Conservation (phyloP, 176 grass and related monocot species). For the Hordeum marinum region DNA sequence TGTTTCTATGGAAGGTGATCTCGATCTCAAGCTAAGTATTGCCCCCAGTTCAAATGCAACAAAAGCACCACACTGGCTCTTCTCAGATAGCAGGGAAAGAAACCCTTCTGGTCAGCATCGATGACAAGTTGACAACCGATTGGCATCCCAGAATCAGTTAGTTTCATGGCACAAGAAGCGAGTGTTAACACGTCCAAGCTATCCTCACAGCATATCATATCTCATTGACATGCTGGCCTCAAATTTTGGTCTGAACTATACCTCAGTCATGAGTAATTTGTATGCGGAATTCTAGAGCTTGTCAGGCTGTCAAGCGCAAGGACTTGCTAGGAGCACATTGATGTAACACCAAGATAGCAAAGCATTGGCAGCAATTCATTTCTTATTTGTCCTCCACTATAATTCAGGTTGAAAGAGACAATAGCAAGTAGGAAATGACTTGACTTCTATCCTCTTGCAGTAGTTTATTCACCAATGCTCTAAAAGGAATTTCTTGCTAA, state of each 20-base stretch:
- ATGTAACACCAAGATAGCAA: slow-evolving; percentile 10
- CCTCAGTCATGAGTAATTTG: slow-evolving; percentile 4
- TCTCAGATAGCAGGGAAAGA: slow-evolving; percentile 24
- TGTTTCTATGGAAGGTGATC: slow-evolving; percentile 36
- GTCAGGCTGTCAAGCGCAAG: neutral
- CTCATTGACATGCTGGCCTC: neutral
- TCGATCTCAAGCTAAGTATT: slow-evolving; percentile 68
- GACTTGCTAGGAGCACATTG: slow-evolving; percentile 14
- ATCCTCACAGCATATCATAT: neutral
- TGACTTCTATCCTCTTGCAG: slow-evolving; percentile 11
- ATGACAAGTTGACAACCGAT: slow-evolving; percentile 19
- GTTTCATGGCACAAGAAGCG: slow-evolving; percentile 19
- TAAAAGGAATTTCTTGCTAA: neutral
- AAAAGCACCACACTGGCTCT: slow-evolving; percentile 32
- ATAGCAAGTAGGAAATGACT: neutral
- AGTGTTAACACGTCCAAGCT: neutral
- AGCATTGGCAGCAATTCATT: slow-evolving; percentile 6
- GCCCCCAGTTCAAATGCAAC: slow-evolving; percentile 39
- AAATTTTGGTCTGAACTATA: slow-evolving; percentile 23
- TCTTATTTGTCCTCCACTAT: slow-evolving; percentile 12
- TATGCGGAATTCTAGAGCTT: slow-evolving; percentile 16
- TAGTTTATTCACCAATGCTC: neutral
- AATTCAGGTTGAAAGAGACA: slow-evolving; percentile 16
- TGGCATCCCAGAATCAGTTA: slow-evolving; percentile 25
- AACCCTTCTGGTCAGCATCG: slow-evolving; percentile 38